Base-by-base conservation (phyloP, 1,139 yeast species). In the Blastobotrys apis region DNA sequence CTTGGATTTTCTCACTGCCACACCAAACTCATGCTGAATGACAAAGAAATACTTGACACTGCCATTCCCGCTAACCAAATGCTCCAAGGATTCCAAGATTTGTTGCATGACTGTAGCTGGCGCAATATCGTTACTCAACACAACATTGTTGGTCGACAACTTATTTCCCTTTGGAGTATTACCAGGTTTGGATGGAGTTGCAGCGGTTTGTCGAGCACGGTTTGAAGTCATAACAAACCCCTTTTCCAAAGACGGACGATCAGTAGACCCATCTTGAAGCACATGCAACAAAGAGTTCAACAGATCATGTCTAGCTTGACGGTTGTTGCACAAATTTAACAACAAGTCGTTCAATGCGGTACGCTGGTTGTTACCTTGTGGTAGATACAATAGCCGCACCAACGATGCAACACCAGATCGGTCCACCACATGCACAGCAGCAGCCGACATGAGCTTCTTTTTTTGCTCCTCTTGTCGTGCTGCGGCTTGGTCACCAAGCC, bases 251-350 rank as follows among this genome's bases (percentile, higher is more conserved):
- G 86, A 66, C 22, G 72, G 73, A 43, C 79, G 81, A 53, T 78
- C 83, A 1, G 64, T 61, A 12, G 84, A 70, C 6, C 94, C 94
- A 53, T 88, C 96, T 51, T 81, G 81, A 35, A 90, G 66, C 37
- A 88, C 75, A 25, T 82, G 78, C 37, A 88, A 63, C 43, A 88
- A 62, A 46, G 83, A 67, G 37, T 83, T 80, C 62, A 88, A 71
- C n/a, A 87, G 75, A 52, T 90, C 97, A 17, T 77, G 68, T 43
- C 97, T 68, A 9, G 86, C 84, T 52, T 83, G 94, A 59, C 84
- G 84, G 63, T 82, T 86, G 50, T 78, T 74, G 58, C 95, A 84
- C 48, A 88, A 63, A 49, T 77, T 78, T 27, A 77, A 77, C 48
- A 88, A 70, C 4, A 92, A 68, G 45, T 80, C 81, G 59, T 83